phyloP scores from a whole-genome alignment of 2,329 filamentous ascomycete species.

The Tympanopsis confertula region DNA sequence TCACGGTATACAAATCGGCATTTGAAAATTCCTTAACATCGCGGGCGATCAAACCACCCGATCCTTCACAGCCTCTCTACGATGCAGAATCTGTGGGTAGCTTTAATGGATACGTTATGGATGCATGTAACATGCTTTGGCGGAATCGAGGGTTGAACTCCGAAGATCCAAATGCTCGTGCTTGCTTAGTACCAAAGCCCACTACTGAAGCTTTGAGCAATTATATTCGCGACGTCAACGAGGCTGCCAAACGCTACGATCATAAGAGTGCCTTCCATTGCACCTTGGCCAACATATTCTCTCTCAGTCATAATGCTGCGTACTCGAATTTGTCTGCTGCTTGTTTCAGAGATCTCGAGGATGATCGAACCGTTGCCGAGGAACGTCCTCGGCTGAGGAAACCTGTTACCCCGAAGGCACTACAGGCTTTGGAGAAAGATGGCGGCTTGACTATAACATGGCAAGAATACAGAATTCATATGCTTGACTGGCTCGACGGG shows the following conservation, averaged over 20 bases:
- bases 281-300: conserved; percentile 27
- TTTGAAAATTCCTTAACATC: conserved; percentile 34
- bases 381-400: conserved; percentile 14
- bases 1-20: conserved; percentile 33
- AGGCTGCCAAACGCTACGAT: not conserved
- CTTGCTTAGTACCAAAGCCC: conserved; percentile 25
- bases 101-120: conserved; percentile 41
- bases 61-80: conserved; percentile 17
- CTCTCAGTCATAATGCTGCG: conserved; percentile 30
- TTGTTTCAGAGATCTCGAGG: conserved; percentile 32
- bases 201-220: conserved; percentile 6
- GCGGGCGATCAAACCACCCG: conserved; percentile 11
- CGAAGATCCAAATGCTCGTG: conserved; percentile 32
- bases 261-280: conserved; percentile 15
- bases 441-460: conserved; percentile 32
- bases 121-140: conserved; percentile 40
- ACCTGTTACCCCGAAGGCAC: conserved; percentile 31
- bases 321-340: conserved; percentile 30
- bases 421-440: conserved; percentile 28
- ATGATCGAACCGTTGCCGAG: conserved; percentile 13
- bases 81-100: conserved; percentile 21
- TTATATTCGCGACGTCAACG: not conserved
- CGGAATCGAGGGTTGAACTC: conserved; percentile 31
- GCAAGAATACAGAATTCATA: conserved; percentile 35
- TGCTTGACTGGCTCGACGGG: conserved; percentile 36